A percentile compares a stretch with the other conserved stretches of the same genome.
Evolutionary conservation across 371 early-diverging fungal genomes (phyloP).

Genomic region (Mortierella sp.): DNA sequence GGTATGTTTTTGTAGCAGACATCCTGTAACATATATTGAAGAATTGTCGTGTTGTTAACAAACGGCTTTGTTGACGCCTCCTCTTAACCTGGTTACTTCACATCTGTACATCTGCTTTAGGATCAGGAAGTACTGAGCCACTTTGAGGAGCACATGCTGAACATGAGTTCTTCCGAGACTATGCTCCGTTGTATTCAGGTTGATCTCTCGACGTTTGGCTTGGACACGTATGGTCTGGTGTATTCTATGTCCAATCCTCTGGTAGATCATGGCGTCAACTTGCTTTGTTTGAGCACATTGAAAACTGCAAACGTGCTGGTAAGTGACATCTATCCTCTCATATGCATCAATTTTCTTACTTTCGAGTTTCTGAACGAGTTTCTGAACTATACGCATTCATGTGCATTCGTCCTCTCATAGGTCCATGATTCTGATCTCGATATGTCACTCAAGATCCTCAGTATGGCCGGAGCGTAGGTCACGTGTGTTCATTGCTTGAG

Average conservation of each 20-base stretch:
- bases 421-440: conserved; percentile 24
- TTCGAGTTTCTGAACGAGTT: too few relatives aligned
- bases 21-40: too few relatives aligned
- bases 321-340: background rate
- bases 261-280: conserved; percentile 56
- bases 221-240: conserved; percentile 63
- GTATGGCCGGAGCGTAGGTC: conserved; percentile 11
- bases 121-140: conserved; percentile 56
- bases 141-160: conserved; percentile 58
- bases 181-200: conserved; percentile 64
- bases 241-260: conserved; percentile 67
- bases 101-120: conserved; percentile 4
- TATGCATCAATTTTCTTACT: background rate
- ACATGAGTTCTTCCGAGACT: conserved; percentile 52
- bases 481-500: too few relatives aligned
- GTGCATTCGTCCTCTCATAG: background rate
- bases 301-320: conserved; percentile 65
- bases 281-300: conserved; percentile 62
- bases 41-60: too few relatives aligned
- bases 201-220: conserved; percentile 60
- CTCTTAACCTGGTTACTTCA: too few relatives aligned
- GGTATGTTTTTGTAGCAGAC: conserved; percentile 12
- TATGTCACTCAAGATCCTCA: conserved; percentile 17
- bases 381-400: too few relatives aligned
- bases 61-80: too few relatives aligned